phyloP scores from a whole-genome alignment of 164 flowering plant genomes.

The Stephania cephalantha region DNA sequence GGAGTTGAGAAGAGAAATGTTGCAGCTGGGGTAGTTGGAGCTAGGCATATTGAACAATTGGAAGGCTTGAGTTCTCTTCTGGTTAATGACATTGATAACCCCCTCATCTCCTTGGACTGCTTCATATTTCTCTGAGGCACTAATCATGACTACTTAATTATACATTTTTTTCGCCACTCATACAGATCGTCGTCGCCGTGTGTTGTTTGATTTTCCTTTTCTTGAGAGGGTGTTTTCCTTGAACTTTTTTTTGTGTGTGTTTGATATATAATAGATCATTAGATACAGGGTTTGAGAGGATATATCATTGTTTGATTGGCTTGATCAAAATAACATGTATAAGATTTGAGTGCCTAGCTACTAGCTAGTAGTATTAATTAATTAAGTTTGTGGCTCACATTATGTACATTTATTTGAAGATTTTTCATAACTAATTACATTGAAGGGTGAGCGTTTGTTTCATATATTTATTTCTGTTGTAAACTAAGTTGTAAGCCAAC shows the following conservation, averaged over 20 bases:
- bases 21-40: slow-evolving; percentile 21
- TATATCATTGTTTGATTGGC: slow-evolving; percentile 1
- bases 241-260: not conserved
- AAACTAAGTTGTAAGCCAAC: too few relatives aligned
- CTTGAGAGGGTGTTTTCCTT: too few relatives aligned
- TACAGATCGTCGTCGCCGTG: too few relatives aligned
- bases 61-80: slow-evolving; percentile 20
- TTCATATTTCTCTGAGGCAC: slow-evolving; percentile 53
- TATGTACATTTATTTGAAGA: too few relatives aligned
- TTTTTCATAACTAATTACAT: too few relatives aligned
- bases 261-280: not conserved
- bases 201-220: too few relatives aligned
- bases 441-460: too few relatives aligned
- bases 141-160: not conserved
- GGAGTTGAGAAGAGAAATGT: slow-evolving; percentile 16
- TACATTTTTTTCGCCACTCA: not conserved
- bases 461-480: too few relatives aligned
- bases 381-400: too few relatives aligned
- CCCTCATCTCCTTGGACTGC: slow-evolving; percentile 69
- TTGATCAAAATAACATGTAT: slow-evolving; percentile 3
- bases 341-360: too few relatives aligned
- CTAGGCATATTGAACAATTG: not conserved
- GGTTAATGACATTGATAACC: slow-evolving; percentile 56
- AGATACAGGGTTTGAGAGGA: slow-evolving; percentile 1
- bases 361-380: too few relatives aligned